A percentile compares a stretch with the other conserved stretches of the same genome.
Evolutionary conservation across 805 yeast species (phyloP).

Genomic region (Huiozyma sinensis): DNA sequence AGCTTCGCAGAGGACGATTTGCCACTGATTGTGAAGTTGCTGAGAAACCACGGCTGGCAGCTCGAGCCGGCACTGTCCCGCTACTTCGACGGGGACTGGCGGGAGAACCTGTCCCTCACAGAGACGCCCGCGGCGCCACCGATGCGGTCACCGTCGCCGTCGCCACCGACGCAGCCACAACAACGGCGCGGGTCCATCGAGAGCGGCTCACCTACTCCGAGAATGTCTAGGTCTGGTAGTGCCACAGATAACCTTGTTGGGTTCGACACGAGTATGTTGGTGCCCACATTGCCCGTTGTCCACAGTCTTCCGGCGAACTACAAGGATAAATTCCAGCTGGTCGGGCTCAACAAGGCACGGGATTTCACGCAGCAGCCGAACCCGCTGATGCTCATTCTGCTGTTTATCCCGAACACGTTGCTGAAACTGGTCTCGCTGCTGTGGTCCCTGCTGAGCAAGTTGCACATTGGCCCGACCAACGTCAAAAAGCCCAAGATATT

Average conservation of each 20-base stretch:
- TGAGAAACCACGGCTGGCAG: constrained; percentile 47
- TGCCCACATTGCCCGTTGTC: constrained; percentile 22
- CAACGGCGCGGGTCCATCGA: background rate
- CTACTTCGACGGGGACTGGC: constrained; percentile 49
- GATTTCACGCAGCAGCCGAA: constrained; percentile 2
- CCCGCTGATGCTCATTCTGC: constrained; percentile 36
- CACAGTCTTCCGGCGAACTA: constrained; percentile 26
- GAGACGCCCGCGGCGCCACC: constrained; percentile 3
- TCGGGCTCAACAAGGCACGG: constrained; percentile 14
- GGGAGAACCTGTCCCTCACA: constrained; percentile 7
- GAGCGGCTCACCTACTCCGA: background rate
- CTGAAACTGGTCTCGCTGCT: constrained; percentile 13
- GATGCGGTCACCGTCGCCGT: background rate
- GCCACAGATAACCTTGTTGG: background rate
- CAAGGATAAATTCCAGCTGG: constrained; percentile 15
- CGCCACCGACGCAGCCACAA: background rate
- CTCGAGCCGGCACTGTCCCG: constrained; percentile 50
- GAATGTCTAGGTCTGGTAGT: background rate
- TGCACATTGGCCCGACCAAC: background rate
- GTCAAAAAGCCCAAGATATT: constrained; percentile 5
- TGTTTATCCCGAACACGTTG: constrained; percentile 45
- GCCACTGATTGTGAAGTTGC: constrained; percentile 35
- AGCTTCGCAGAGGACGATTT: constrained; percentile 38
- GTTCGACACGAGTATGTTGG: background rate
- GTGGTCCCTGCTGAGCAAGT: constrained; percentile 2